These are phyloP conservation scores for Thinopyrum elongatum DNA, from an alignment of 176 grass and related monocot species.

Conservation along the genomic window DNA sequence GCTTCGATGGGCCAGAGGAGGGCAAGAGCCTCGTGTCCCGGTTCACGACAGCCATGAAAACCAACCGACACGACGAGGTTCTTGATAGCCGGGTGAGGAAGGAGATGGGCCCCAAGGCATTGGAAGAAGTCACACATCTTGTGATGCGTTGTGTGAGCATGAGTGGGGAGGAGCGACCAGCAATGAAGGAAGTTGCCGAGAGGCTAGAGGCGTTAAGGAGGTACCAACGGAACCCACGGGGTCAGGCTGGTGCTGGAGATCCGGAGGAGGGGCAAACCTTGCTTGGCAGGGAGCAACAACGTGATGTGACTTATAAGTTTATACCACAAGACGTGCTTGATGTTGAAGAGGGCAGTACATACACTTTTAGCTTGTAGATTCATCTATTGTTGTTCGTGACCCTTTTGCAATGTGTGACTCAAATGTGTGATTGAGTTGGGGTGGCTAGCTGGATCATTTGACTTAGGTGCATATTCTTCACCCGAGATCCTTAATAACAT, in stretches of 20 bases:
- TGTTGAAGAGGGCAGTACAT: constrained; percentile 33
- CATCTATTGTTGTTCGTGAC: not conserved
- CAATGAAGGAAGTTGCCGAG: constrained; percentile 56
- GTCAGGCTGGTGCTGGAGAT: not conserved
- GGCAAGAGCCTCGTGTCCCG: not conserved
- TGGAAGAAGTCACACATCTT: constrained; percentile 43
- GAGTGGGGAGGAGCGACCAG: constrained; percentile 56
- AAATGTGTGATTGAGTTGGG: no score
- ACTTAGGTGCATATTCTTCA: no score
- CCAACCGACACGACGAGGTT: not conserved
- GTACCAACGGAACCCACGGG: constrained; percentile 23
- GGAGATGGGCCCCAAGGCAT: constrained; percentile 25
- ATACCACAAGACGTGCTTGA: constrained; percentile 14
- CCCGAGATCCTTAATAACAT: no score
- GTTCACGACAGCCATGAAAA: not conserved
- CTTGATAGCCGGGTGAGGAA: constrained; percentile 23
- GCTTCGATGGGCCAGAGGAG: not conserved
- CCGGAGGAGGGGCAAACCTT: constrained; percentile 4
- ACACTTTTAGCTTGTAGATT: constrained; percentile 4
- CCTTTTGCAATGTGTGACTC: not conserved
- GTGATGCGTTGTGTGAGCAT: constrained; percentile 51
- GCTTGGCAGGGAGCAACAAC: constrained; percentile 29
- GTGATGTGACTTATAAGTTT: constrained; percentile 16
- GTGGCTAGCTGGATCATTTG: no score
- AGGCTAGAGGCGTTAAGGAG: constrained; percentile 41